These are phyloP conservation scores for Ganoderma lucidum DNA, from an alignment of 1,284 basidiomycete species.

Conservation along the genomic window DNA sequence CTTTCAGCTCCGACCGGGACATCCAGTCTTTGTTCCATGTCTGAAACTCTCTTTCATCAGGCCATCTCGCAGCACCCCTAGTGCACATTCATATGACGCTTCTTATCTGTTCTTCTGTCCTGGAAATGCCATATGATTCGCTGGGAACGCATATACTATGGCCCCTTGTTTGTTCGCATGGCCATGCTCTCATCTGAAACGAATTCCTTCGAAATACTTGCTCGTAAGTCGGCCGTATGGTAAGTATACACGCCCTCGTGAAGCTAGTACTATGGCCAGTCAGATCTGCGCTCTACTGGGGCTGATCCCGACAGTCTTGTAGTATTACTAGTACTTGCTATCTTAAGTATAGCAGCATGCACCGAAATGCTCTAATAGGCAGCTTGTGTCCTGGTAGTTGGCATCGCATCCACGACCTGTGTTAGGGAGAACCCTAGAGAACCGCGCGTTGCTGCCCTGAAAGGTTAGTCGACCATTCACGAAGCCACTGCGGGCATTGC, in stretches of 20 bases:
- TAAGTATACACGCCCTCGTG: too few relatives aligned
- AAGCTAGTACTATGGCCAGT: background rate
- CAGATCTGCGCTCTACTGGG: background rate
- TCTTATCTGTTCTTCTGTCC: background rate
- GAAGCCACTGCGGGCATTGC: background rate
- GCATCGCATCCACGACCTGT: background rate
- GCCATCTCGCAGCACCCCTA: background rate
- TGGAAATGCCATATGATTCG: background rate
- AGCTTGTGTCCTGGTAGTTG: background rate
- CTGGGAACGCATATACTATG: background rate
- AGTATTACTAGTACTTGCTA: too few relatives aligned
- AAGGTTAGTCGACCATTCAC: slow-evolving; percentile 4
- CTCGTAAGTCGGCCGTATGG: background rate
- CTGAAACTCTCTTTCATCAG: slow-evolving; percentile 22
- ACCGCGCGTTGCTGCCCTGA: background rate
- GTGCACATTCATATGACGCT: background rate
- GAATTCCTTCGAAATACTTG: background rate
- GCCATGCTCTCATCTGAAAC: background rate
- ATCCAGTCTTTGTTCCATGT: slow-evolving; percentile 17
- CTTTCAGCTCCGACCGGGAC: background rate
- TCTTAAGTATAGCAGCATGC: background rate
- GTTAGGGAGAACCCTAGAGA: background rate
- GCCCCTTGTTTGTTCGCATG: background rate
- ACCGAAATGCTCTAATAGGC: background rate
- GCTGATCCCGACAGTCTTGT: too few relatives aligned